These are phyloP conservation scores for Drechmeria coniospora DNA, from an alignment of 2,329 filamentous ascomycete species.

Conservation along the genomic window DNA sequence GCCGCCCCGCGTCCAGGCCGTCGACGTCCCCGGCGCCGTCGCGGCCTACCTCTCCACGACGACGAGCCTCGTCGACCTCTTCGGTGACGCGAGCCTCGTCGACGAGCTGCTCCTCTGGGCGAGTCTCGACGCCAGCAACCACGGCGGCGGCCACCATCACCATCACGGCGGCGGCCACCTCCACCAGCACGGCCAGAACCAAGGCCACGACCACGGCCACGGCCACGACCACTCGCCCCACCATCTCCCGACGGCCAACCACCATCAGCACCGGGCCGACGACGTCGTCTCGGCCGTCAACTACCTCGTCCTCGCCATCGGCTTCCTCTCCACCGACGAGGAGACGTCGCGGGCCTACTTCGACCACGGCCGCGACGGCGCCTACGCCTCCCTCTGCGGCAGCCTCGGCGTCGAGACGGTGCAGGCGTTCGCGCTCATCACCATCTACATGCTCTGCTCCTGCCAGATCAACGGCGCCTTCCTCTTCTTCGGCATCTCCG, in stretches of 20 bases:
- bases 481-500: conserved; percentile 37
- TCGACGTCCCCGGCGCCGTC: conserved; percentile 15
- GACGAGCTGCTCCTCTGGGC: conserved; percentile 28
- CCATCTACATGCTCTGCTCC: conserved; percentile 37
- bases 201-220: too few species aligned
- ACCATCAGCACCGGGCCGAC: conserved; percentile 4
- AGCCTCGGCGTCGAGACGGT: conserved; percentile 33
- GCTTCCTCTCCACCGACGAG: conserved; percentile 26
- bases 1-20: conserved; percentile 12
- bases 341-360: conserved; percentile 28
- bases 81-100: conserved; percentile 23
- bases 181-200: too few species aligned
- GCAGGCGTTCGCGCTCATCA: conserved; percentile 33
- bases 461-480: conserved; percentile 41
- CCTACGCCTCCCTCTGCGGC: conserved; percentile 27
- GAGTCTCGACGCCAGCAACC: conserved; percentile 8
- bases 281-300: conserved; percentile 27
- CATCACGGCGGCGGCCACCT: not conserved
- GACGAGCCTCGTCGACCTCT: conserved; percentile 31
- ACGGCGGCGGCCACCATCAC: not conserved
- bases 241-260: too few species aligned
- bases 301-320: conserved; percentile 35
- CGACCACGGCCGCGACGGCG: conserved; percentile 30
- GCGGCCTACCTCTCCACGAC: conserved; percentile 24
- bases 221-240: too few species aligned